These are phyloP conservation scores for Chenopodium album DNA, from an alignment of 148 eudicot genomes.

Conservation along the genomic window DNA sequence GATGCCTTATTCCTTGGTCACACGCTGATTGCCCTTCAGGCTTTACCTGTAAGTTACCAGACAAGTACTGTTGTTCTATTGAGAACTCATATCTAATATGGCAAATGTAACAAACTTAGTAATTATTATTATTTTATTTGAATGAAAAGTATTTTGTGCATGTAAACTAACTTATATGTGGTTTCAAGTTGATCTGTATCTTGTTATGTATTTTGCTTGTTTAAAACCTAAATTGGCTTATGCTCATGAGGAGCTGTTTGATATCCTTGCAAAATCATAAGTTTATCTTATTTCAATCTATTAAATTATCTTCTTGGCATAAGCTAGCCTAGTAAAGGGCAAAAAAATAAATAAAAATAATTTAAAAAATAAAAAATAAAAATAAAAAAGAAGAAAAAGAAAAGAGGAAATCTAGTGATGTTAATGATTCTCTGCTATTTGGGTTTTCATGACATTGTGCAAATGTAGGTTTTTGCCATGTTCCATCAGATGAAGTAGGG, in stretches of 20 bases:
- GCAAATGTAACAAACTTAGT: not conserved
- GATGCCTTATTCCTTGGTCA: slow-evolving; percentile 91
- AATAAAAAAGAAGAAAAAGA: too few species aligned
- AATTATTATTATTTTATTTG: not conserved
- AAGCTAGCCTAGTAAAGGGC: not conserved
- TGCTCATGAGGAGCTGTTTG: not conserved
- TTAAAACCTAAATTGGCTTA: not conserved
- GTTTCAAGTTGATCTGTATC: not conserved
- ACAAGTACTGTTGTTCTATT: not conserved
- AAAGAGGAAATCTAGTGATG: too few species aligned
- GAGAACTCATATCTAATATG: not conserved
- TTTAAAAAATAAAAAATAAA: too few species aligned
- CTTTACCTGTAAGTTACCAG: slow-evolving; percentile 72
- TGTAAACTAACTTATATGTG: slow-evolving; percentile 1
- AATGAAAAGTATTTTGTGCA: not conserved
- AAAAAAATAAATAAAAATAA: too few species aligned
- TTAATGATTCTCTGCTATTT: not conserved
- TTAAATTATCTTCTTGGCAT: not conserved
- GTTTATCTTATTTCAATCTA: not conserved
- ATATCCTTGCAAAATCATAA: not conserved
- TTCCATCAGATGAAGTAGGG: too few species aligned
- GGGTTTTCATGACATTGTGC: not conserved
- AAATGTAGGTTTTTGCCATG: not conserved
- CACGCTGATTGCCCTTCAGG: slow-evolving; percentile 73
- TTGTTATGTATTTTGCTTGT: not conserved